phyloP scores from a whole-genome alignment of 1,284 basidiomycete genomes.

The Sanghuangporus baumii region DNA sequence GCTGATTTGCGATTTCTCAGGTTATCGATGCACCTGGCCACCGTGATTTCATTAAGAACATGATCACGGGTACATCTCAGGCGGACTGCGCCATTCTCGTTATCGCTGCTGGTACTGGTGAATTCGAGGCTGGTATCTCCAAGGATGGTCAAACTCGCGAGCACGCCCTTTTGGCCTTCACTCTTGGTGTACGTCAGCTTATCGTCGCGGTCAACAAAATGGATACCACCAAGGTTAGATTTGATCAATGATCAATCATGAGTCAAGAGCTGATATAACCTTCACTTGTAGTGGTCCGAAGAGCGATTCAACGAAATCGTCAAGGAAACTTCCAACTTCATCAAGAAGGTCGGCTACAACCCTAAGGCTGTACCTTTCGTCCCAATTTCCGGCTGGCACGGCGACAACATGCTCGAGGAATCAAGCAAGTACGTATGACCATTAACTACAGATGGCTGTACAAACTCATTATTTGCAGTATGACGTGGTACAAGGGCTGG shows the following conservation, averaged over 20 bases:
- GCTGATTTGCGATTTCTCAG: slow-evolving; percentile 32
- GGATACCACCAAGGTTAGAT: slow-evolving; percentile 88
- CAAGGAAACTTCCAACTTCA: slow-evolving; percentile 99
- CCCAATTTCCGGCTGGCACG: slow-evolving; percentile 99
- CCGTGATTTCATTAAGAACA: slow-evolving; percentile 99
- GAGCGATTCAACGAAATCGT: slow-evolving; percentile 99
- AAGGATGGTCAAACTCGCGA: slow-evolving; percentile 99
- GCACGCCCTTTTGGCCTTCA: slow-evolving; percentile 99
- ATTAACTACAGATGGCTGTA: not conserved
- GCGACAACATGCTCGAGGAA: slow-evolving; percentile 99
- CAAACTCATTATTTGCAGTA: slow-evolving; percentile 47
- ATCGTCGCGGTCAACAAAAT: slow-evolving; percentile 99
- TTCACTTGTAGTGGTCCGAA: slow-evolving; percentile 81
- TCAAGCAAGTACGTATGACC: slow-evolving; percentile 67
- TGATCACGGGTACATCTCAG: slow-evolving; percentile 99
- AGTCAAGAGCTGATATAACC: slow-evolving; percentile 14
- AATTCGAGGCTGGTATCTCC: slow-evolving; percentile 99
- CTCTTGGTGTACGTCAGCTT: slow-evolving; percentile 99
- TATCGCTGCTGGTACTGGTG: slow-evolving; percentile 98
- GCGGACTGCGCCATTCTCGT: slow-evolving; percentile 99
- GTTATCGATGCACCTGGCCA: slow-evolving; percentile 99
- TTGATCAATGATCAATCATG: slow-evolving; percentile 19
- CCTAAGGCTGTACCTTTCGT: slow-evolving; percentile 98
- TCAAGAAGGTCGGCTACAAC: slow-evolving; percentile 99
- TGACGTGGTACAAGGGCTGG: slow-evolving; percentile 99